Conservation (phyloP, 805 yeast genomes). For the Kluyveromyces wickerhamii region DNA sequence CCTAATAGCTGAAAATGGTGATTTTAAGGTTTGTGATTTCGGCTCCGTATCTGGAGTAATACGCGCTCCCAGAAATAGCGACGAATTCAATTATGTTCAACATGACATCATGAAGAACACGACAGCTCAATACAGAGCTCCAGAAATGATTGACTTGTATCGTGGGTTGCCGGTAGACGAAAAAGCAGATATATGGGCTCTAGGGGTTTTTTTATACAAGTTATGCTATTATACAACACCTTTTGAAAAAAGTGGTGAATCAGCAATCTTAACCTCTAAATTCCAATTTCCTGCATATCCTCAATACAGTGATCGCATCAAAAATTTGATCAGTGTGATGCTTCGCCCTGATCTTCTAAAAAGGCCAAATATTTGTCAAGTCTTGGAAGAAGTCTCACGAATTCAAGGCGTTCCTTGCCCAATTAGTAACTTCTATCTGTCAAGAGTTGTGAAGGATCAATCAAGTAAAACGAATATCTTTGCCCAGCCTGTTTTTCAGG, state of each 20-base stretch:
- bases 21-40: constrained; percentile 70
- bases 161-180: constrained; percentile 81
- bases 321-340: constrained; percentile 53
- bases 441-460: constrained; percentile 18
- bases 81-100: constrained; percentile 51
- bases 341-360: constrained; percentile 58
- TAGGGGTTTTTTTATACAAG: constrained; percentile 86
- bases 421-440: constrained; percentile 32
- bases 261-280: constrained; percentile 62
- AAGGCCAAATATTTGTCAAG: constrained; percentile 68
- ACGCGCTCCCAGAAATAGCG: constrained; percentile 53
- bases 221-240: constrained; percentile 92
- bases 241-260: constrained; percentile 74
- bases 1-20: constrained; percentile 47
- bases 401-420: constrained; percentile 47
- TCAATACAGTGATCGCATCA: constrained; percentile 51
- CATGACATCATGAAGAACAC: constrained; percentile 72
- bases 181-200: constrained; percentile 93
- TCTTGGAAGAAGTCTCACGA: constrained; percentile 57
- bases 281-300: constrained; percentile 49
- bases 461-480: background rate
- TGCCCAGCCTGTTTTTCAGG: background rate
- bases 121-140: constrained; percentile 84
- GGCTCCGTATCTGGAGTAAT: constrained; percentile 67
- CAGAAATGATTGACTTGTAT: constrained; percentile 91